Evolutionary conservation across 495 filamentous ascomycete species (phyloP).

Genomic region (Penicillium taxi): DNA sequence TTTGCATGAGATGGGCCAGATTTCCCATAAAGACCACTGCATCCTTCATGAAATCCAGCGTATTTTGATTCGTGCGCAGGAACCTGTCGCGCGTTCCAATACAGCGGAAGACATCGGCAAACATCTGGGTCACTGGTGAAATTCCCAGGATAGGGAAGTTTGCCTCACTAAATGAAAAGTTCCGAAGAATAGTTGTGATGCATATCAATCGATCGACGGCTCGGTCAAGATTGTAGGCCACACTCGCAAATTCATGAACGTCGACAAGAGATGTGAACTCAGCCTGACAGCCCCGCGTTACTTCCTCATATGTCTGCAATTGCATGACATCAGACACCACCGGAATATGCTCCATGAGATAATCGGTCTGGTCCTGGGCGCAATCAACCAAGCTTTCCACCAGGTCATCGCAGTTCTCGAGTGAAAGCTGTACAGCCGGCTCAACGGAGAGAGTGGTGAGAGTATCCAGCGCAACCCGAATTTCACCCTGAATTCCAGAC

Average conservation of each 20-base stretch:
- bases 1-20: slow-evolving; percentile 65
- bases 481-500: slow-evolving; percentile 80
- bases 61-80: slow-evolving; percentile 69
- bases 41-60: slow-evolving; percentile 95
- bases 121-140: slow-evolving; percentile 65
- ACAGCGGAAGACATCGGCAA: slow-evolving; percentile 72
- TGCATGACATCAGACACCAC: slow-evolving; percentile 79
- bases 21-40: slow-evolving; percentile 83
- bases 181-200: slow-evolving; percentile 86
- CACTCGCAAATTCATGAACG: slow-evolving; percentile 63
- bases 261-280: slow-evolving; percentile 65
- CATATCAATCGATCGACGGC: slow-evolving; percentile 82
- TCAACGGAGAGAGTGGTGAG: slow-evolving; percentile 66
- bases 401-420: slow-evolving; percentile 78
- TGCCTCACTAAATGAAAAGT: slow-evolving; percentile 75
- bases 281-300: slow-evolving; percentile 62
- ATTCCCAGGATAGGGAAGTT: slow-evolving; percentile 69
- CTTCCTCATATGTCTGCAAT: slow-evolving; percentile 77
- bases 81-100: slow-evolving; percentile 87
- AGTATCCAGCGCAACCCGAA: slow-evolving; percentile 79
- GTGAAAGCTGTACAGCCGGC: slow-evolving; percentile 48
- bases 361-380: slow-evolving; percentile 76
- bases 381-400: slow-evolving; percentile 84
- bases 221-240: slow-evolving; percentile 73
- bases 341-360: slow-evolving; percentile 67